A percentile compares a stretch with the other conserved stretches of the same genome.
phyloP scores from a whole-genome alignment of 768 basidiomycete species.

The Collybia sp. region DNA sequence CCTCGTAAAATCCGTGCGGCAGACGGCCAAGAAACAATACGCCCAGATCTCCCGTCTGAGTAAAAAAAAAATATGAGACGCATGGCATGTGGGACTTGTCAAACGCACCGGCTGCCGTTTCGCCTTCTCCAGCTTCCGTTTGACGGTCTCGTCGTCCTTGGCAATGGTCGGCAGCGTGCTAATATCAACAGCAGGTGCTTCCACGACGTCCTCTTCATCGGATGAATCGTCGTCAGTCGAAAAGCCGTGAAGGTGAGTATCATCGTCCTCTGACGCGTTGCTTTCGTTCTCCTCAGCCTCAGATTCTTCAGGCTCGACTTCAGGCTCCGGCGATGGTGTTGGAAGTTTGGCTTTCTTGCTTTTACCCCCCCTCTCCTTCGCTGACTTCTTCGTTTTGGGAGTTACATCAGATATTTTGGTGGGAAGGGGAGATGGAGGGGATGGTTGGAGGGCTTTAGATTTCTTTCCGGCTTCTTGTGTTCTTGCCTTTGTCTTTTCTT shows the following conservation, averaged over 20 bases:
- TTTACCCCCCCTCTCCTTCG: conserved; percentile 9
- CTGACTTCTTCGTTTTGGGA: neutral
- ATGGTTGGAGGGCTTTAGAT: too few species aligned
- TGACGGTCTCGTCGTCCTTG: conserved; percentile 82
- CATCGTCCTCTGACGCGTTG: conserved; percentile 28
- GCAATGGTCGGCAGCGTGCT: conserved; percentile 77
- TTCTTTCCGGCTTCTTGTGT: too few species aligned
- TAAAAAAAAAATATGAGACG: neutral
- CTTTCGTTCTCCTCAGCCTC: conserved; percentile 11
- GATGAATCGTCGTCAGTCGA: conserved; percentile 78
- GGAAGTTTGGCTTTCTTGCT: conserved; percentile 21
- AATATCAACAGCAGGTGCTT: conserved; percentile 56
- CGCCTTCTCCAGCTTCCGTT: conserved; percentile 55
- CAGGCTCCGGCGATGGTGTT: conserved; percentile 11
- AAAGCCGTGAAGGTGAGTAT: conserved; percentile 60
- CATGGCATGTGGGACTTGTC: neutral
- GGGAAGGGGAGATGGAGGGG: too few species aligned
- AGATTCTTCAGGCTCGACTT: conserved; percentile 14
- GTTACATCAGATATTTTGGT: too few species aligned
- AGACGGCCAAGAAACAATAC: conserved; percentile 87
- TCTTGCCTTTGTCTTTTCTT: too few species aligned
- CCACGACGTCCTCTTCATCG: conserved; percentile 59
- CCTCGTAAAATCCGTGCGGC: conserved; percentile 97
- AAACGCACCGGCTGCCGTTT: conserved; percentile 62
- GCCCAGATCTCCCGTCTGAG: conserved; percentile 60